phyloP scores from a whole-genome alignment of 2,329 filamentous ascomycete genomes.

The Elsinoe australis region DNA sequence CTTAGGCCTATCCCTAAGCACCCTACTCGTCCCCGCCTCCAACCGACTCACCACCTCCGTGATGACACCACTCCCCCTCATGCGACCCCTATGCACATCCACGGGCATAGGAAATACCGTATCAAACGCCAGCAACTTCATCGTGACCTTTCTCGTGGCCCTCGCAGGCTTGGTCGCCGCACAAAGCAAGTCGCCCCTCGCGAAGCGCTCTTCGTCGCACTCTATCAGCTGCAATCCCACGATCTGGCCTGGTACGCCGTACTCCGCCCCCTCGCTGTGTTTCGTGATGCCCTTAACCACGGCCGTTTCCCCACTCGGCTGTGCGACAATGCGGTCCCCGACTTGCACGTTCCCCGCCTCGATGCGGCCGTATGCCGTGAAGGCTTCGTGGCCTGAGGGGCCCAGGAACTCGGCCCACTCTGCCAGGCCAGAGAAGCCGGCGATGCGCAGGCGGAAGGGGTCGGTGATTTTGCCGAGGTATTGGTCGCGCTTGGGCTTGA shows the following conservation, averaged over 20 bases:
- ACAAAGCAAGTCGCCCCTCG: conserved; percentile 78
- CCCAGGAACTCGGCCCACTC: conserved; percentile 10
- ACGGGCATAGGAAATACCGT: conserved; percentile 81
- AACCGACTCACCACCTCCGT: conserved; percentile 62
- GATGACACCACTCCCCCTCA: conserved; percentile 72
- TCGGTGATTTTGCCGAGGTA: conserved; percentile 58
- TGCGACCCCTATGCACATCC: conserved; percentile 76
- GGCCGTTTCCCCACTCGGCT: conserved; percentile 74
- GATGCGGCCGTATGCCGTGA: conserved; percentile 79
- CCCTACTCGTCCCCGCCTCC: conserved; percentile 69
- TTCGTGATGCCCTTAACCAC: conserved; percentile 75
- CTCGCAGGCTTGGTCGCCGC: conserved; percentile 52
- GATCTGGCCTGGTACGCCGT: conserved; percentile 89
- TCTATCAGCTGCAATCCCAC: conserved; percentile 74
- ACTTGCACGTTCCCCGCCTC: conserved; percentile 77
- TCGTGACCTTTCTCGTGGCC: conserved; percentile 65
- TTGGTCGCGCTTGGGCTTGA: conserved; percentile 50
- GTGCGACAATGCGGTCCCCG: conserved; percentile 69
- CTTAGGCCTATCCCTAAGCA: conserved; percentile 74
- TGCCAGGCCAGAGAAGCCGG: conserved; percentile 66
- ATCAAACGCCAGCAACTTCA: conserved; percentile 83
- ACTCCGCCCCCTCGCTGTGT: conserved; percentile 65
- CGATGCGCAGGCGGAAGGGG: conserved; percentile 77
- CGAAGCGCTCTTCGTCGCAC: conserved; percentile 69
- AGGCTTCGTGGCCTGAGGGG: conserved; percentile 3